Evolutionary conservation across 2,329 filamentous ascomycete genomes (phyloP), one percentile per base, ranked within the genome.

Genomic region (Pseudofabraea citricarpa): DNA sequence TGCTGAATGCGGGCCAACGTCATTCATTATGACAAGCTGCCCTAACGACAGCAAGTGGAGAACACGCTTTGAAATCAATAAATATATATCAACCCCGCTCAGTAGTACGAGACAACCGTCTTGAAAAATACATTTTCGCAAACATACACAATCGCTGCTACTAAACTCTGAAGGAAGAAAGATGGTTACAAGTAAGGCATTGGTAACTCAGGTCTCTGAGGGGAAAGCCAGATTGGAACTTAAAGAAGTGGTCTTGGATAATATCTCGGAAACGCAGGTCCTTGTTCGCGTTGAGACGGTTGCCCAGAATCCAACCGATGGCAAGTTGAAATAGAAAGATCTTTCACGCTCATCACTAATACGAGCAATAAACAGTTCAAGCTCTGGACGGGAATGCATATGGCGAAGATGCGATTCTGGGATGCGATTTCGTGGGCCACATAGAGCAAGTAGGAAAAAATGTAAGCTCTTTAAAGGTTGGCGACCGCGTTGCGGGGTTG

Each of bases 371-470:
- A 7, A 7, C 5, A 63, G 64, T 65, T 3, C 54, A 61, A 52
- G 52, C 56, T 3, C 59, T 68, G 32, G 64, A 67, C 39, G 5
- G 32, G 2, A 63, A 67, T 27, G 57, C 57, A 2, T 69, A 69
- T 29, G 65, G 63, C 4, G 58, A 66, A 6, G 64, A 58, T 3
- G 52, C 59, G 12, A 58, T 69, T 16, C 51, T 67, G 2, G 66
- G 66, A 13, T 61, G 54, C 29, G 66, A 69, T 39, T 68, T 68
- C 45, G 54, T 56, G 3, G 66, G 67, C 5, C 55, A 41, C 4
- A 65, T 69, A 3, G 59, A 62, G 19, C 44, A 52, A 20, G 36
- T 65, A 0, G 69, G 65, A 0, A 41, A 47, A 13, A 43, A 46
- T 3, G 64, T 64, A 1, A 60, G 55, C 20, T 47, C 49, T 7